phyloP scores from a whole-genome alignment of 2,329 filamentous ascomycete species.

The Alternaria sp. region DNA sequence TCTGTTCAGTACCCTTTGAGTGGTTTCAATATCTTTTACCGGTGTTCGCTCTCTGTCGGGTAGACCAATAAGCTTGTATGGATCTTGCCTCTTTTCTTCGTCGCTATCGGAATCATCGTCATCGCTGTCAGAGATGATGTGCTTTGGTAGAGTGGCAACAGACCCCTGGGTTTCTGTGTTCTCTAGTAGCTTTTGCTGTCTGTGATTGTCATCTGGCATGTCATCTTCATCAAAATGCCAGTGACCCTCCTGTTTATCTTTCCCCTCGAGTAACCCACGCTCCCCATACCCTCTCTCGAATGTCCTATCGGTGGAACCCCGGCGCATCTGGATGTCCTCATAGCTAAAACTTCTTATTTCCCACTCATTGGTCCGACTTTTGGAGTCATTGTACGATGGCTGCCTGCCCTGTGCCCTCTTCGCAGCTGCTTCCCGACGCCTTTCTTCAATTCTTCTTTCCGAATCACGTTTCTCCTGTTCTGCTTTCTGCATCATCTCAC shows the following conservation, averaged over 20 bases:
- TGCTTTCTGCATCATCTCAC: neutral
- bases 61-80: conserved; percentile 4
- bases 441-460: neutral
- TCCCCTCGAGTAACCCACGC: neutral
- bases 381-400: neutral
- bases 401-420: neutral
- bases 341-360: neutral
- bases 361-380: neutral
- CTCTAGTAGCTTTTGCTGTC: neutral
- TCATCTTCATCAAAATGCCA: neutral
- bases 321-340: neutral
- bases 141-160: neutral
- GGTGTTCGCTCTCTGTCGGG: conserved; percentile 1
- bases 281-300: neutral
- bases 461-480: neutral
- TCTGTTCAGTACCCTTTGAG: neutral
- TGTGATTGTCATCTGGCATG: neutral
- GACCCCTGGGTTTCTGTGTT: neutral
- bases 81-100: conserved; percentile 2
- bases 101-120: neutral
- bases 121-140: neutral
- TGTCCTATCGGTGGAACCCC: neutral
- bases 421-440: neutral
- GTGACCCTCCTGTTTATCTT: neutral
- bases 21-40: conserved; percentile 1